Base-by-base conservation (phyloP, 108 stramenopile genomes). In the Chaetoceros tenuissimus region DNA sequence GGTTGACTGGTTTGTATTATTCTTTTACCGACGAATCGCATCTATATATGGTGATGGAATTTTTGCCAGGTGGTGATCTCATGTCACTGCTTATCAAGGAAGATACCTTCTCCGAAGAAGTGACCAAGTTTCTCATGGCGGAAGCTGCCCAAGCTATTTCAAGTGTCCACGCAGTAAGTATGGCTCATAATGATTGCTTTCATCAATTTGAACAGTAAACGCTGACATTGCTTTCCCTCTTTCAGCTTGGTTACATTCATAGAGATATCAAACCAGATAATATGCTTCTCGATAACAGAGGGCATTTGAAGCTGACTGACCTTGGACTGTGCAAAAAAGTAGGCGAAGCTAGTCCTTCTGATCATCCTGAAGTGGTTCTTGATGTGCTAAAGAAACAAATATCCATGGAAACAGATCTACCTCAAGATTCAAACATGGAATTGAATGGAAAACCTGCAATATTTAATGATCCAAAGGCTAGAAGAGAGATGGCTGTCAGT, bases 241-340 rank as follows among this genome's bases (percentile, higher is more conserved):
- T 40, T 10, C 34, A 40, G 34, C 57, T 97, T 23, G 96, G 96
- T 5, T 99, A 97, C 71, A 97, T 97, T 65, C 99, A 99, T 69
- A 75, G 99, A 40, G 98, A 99, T 68, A 93, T 99, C 58, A 98
- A 98, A 72, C 98, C 99, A 1, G 99, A 99, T 69, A 99, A 98
- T 72, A 94, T 99, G 82, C 79, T 99, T 16, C 71, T 99, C 2
- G 98, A 99, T 77, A 83, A 89, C 34, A 75, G 94, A 22, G 99
- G 99, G 0, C 99, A 99, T 68, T 69, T 99, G 53, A 98, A 98
- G 67, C 87, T 99, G 31, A 98, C 97, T 3, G 99, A 99, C 75
- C 65, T 99, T 52, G 99, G 99, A 27, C 80, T 99, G 22, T 98
- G 97, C 75, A 98, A 96, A 62, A 98, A 98, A 62, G 92, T 99